A percentile compares a stretch with the other conserved stretches of the same genome.
phyloP scores from a whole-genome alignment of 1,139 yeast genomes.

The Debaryomyces nepalensis region DNA sequence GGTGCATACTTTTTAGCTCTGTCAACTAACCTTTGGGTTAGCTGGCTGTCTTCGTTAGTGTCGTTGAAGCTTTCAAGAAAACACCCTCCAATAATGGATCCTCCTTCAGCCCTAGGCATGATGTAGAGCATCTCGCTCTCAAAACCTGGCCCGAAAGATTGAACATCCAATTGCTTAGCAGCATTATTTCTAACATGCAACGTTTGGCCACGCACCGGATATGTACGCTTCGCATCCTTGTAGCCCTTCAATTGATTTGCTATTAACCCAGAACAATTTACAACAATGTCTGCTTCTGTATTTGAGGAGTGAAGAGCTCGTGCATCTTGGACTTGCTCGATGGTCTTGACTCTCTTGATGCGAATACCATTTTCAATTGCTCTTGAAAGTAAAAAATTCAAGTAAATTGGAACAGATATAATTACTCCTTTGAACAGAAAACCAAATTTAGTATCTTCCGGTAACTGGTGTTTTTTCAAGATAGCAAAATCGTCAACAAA shows the following conservation, averaged over 20 bases:
- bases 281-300: slow-evolving; percentile 39
- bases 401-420: slow-evolving; percentile 53
- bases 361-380: slow-evolving; percentile 43
- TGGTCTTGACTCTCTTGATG: slow-evolving; percentile 33
- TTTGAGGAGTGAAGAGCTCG: slow-evolving; percentile 27
- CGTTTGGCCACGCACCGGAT: slow-evolving; percentile 45
- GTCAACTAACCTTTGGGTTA: slow-evolving; percentile 42
- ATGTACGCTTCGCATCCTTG: slow-evolving; percentile 32
- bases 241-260: slow-evolving; percentile 39
- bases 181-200: slow-evolving; percentile 44
- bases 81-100: slow-evolving; percentile 57
- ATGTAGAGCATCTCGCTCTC: slow-evolving; percentile 48
- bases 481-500: slow-evolving; percentile 39
- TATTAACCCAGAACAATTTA: slow-evolving; percentile 51
- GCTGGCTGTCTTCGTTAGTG: slow-evolving; percentile 35
- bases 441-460: slow-evolving; percentile 40
- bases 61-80: slow-evolving; percentile 31
- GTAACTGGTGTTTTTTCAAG: slow-evolving; percentile 34
- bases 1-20: slow-evolving; percentile 51
- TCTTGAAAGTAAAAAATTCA: slow-evolving; percentile 47
- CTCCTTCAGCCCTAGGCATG: slow-evolving; percentile 61
- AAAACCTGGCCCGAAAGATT: slow-evolving; percentile 33
- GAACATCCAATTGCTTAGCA: slow-evolving; percentile 32
- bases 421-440: slow-evolving; percentile 51
- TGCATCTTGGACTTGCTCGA: slow-evolving; percentile 35